Evolutionary conservation across 2,329 filamentous ascomycete species (phyloP), one percentile per base, ranked within the genome.

Genomic region (Clonostachys byssicola): DNA sequence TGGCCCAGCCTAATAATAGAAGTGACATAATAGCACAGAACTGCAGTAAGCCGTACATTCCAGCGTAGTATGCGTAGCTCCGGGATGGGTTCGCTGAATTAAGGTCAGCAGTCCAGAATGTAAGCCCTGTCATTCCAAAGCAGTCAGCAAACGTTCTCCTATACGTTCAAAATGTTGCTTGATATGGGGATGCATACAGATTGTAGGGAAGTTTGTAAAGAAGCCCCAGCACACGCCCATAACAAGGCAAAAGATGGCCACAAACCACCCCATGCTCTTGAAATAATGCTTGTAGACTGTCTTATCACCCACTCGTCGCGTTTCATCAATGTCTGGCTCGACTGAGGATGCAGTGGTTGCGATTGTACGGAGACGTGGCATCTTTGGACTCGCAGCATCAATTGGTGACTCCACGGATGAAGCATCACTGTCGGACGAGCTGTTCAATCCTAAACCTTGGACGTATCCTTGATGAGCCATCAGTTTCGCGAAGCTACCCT

Each of bases 391-490:
- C 23, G 23, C 8, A 9, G 23, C 23, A 4, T 30, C 23, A 30
- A 4, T 30, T 10, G 23, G 9, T 9, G 23, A 30, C 23, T 30
- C 23, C 23, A 30, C 23, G 23, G 23, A 30, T 30, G 23, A 30
- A 30, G 23, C 9, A 30, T 30, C 23, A 10, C 23, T 30, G 9
- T 30, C 23, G 9, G 23, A 30, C 2, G 23, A 30, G 23, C 23
- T 30, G 23, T 30, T 30, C 23, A 30, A 30, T 0, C 62, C 65
- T 0, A 73, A 60, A 12, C 63, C 63, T n/a, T 67, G 56, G 0
- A 73, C 62, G 40, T 73, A 73, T 18, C 62, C 65, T 14, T 64
- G 58, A 35, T 67, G 67, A 2, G 51, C 48, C 44, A 56, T 51
- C 18, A 65, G 47, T 2, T 60, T 53, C 0, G 47, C 13, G 44